A percentile compares a stretch with the other conserved stretches of the same genome.
These are phyloP conservation scores for Chytriomyces sp. DNA, from an alignment of 192 early-diverging fungal genomes.

Conservation along the genomic window DNA sequence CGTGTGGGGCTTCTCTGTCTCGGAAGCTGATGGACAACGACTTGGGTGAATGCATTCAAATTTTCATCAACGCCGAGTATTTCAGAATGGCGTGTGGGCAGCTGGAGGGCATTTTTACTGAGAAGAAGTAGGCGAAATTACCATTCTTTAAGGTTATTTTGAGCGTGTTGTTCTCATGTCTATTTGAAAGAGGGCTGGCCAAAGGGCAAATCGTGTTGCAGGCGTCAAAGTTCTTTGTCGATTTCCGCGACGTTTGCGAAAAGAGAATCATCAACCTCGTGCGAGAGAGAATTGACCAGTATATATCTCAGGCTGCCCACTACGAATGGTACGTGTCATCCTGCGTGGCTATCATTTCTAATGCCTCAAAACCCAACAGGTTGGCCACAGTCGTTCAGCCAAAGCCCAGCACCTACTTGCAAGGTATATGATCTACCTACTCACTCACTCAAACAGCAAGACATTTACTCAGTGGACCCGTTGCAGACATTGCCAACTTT, in stretches of 20 bases:
- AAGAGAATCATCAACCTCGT: conserved; percentile 81
- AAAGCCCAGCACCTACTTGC: conserved; percentile 72
- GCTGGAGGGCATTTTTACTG: conserved; percentile 78
- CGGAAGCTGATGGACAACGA: conserved; percentile 70
- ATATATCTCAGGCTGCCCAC: conserved; percentile 73
- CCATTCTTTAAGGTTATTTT: neutral
- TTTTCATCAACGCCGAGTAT: conserved; percentile 81
- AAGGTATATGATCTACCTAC: conserved; percentile 52
- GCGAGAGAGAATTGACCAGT: conserved; percentile 80
- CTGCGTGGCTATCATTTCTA: neutral
- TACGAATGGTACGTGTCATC: conserved; percentile 74
- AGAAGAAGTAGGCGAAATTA: conserved; percentile 52
- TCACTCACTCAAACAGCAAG: neutral
- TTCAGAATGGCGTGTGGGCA: conserved; percentile 71
- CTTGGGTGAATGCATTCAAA: conserved; percentile 84
- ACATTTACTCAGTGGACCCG: neutral
- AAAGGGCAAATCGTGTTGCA: conserved; percentile 64
- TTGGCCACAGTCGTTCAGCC: conserved; percentile 50
- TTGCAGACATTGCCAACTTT: conserved; percentile 72
- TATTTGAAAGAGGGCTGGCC: conserved; percentile 27
- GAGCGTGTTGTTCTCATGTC: neutral
- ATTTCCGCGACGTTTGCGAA: conserved; percentile 73
- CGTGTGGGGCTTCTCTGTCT: conserved; percentile 70
- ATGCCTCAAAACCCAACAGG: conserved; percentile 50
- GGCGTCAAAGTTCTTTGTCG: conserved; percentile 69